Conservation (phyloP, 257 asterid genomes). For the Nicotiana tomentosiformis region DNA sequence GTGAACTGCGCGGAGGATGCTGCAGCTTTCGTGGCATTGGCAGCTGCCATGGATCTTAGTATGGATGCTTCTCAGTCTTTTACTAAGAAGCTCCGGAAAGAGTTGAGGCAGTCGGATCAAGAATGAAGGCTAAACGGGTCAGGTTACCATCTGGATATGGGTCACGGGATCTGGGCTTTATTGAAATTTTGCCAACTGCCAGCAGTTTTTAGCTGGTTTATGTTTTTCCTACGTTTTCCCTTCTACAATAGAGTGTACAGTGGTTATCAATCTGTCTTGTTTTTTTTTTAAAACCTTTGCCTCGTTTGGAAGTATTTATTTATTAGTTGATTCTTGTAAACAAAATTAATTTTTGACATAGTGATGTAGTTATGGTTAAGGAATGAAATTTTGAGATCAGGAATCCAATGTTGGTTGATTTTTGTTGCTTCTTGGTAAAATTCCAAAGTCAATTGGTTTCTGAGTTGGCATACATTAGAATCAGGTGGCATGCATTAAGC, state of each 20-base stretch:
- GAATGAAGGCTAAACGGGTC: slow-evolving; percentile 21
- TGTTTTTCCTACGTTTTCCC: background rate
- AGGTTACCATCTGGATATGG: background rate
- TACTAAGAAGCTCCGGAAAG: slow-evolving; percentile 70
- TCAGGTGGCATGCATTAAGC: background rate
- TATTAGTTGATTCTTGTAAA: slow-evolving; percentile 12
- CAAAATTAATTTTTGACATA: background rate
- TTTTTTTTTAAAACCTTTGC: background rate
- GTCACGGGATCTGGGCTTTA: background rate
- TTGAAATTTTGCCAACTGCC: slow-evolving; percentile 9
- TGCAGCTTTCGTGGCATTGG: slow-evolving; percentile 81
- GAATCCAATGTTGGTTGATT: slow-evolving; percentile 19
- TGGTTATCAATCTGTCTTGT: slow-evolving; percentile 22
- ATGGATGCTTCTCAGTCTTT: slow-evolving; percentile 80
- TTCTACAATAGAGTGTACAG: slow-evolving; percentile 48
- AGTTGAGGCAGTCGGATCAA: slow-evolving; percentile 57
- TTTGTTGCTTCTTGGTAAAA: background rate
- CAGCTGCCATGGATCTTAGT: slow-evolving; percentile 90
- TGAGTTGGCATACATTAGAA: slow-evolving; percentile 21
- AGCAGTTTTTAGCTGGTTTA: slow-evolving; percentile 7
- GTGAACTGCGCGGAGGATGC: slow-evolving; percentile 90
- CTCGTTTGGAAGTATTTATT: slow-evolving; percentile 12
- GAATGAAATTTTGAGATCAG: background rate
- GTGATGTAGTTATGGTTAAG: background rate
- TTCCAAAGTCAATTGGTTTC: background rate